A percentile compares a stretch with the other conserved stretches of the same genome.
phyloP scores from a whole-genome alignment of 192 early-diverging fungal genomes.

The Cladochytrium replicatum region DNA sequence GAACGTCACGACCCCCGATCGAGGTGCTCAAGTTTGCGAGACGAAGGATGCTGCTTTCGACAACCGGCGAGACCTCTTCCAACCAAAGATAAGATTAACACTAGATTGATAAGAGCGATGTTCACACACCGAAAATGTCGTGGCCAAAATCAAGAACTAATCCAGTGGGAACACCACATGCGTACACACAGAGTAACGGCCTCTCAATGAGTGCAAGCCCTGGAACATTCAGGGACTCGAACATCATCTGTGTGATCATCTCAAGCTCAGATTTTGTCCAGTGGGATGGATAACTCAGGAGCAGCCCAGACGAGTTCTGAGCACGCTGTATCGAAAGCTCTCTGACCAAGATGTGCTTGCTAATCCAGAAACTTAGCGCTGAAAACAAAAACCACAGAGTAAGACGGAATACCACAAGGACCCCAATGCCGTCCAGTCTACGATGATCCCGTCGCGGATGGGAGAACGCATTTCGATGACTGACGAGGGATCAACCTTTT shows the following conservation, averaged over 20 bases:
- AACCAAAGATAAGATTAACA: too few species aligned
- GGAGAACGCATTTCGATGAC: slow-evolving; percentile 29
- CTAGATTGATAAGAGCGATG: not conserved
- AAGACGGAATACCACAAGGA: slow-evolving; percentile 6
- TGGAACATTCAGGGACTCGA: slow-evolving; percentile 86
- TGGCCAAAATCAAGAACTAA: slow-evolving; percentile 90
- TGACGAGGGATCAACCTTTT: not conserved
- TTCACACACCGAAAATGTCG: slow-evolving; percentile 52
- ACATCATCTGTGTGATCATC: slow-evolving; percentile 73
- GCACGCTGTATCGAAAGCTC: slow-evolving; percentile 66
- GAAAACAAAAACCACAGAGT: not conserved
- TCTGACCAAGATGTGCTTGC: slow-evolving; percentile 66
- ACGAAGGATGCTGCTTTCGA: too few species aligned
- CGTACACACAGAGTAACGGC: slow-evolving; percentile 73
- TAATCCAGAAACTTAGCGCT: slow-evolving; percentile 50
- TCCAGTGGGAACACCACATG: slow-evolving; percentile 63
- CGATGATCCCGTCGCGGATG: slow-evolving; percentile 47
- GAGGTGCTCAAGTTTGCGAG: not conserved
- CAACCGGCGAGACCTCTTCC: slow-evolving; percentile 68
- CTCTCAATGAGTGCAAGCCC: slow-evolving; percentile 73
- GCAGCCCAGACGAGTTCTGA: slow-evolving; percentile 63
- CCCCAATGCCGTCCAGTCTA: slow-evolving; percentile 48
- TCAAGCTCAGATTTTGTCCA: slow-evolving; percentile 79
- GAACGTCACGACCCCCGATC: not conserved
- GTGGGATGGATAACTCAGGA: slow-evolving; percentile 67